Conservation (phyloP, 768 basidiomycete genomes). For the Tricholoma hemisulphureum region DNA sequence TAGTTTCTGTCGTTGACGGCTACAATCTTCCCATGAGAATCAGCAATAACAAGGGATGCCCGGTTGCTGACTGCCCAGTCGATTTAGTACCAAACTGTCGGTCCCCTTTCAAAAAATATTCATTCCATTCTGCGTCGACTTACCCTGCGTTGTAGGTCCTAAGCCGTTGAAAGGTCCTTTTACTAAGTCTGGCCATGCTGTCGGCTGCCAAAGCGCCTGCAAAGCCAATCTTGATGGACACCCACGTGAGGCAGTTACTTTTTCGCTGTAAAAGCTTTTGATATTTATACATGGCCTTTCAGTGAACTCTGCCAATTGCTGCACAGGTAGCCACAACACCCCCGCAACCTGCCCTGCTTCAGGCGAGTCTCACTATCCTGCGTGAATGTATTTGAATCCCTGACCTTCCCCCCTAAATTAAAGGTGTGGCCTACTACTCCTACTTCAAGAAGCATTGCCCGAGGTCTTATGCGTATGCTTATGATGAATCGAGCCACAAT, state of each 20-base stretch:
- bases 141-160: conserved; percentile 32
- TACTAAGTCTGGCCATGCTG: conserved; percentile 44
- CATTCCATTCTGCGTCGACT: background rate
- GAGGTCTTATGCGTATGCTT: conserved; percentile 44
- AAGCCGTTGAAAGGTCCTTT: conserved; percentile 44
- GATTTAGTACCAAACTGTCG: conserved; percentile 53
- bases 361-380: conserved; percentile 19
- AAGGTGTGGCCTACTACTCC: conserved; percentile 24
- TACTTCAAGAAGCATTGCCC: conserved; percentile 30
- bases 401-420: background rate
- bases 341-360: conserved; percentile 35
- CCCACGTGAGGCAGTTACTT: conserved; percentile 13
- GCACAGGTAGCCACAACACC: conserved; percentile 32
- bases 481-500: conserved; percentile 44
- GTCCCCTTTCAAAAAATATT: background rate
- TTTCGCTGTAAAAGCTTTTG: background rate
- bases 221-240: conserved; percentile 34
- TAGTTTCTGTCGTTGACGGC: conserved; percentile 60
- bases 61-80: conserved; percentile 48
- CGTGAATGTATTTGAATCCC: background rate
- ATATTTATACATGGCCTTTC: too few species aligned
- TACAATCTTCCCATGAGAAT: conserved; percentile 57
- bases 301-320: too few species aligned
- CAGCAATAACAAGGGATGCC: conserved; percentile 47
- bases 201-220: conserved; percentile 57